Conservation (phyloP, 2,329 filamentous ascomycete species). For the Lachnellula occidentalis region DNA sequence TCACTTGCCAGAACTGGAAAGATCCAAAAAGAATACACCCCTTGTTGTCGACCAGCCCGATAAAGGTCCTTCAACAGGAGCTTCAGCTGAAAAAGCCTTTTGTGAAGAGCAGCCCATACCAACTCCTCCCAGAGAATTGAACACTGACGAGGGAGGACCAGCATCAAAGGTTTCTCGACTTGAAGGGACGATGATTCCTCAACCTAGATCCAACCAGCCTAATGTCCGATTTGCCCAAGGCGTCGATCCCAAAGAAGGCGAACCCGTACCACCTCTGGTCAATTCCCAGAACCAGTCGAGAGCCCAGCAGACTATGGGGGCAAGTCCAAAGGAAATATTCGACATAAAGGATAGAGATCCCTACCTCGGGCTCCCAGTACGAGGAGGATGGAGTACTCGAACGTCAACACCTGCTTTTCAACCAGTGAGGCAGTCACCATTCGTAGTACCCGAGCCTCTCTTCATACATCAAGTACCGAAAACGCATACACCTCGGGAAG, state of each 20-base stretch:
- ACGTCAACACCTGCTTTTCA: background rate
- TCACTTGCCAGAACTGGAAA: background rate
- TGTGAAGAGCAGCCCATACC: background rate
- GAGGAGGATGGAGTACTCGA: conserved; percentile 5
- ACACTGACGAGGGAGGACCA: background rate
- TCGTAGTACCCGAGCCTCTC: background rate
- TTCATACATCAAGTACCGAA: conserved; percentile 9
- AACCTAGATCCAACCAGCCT: background rate
- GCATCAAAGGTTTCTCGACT: background rate
- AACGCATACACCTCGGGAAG: background rate
- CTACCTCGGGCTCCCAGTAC: conserved; percentile 4
- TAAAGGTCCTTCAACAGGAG: background rate
- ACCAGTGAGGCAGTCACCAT: background rate
- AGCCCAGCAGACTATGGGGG: background rate
- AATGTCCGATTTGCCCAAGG: background rate
- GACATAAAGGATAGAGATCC: background rate
- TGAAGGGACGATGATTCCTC: background rate
- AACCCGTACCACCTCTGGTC: background rate
- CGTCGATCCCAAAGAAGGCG: background rate
- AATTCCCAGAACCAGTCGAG: background rate
- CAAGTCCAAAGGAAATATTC: background rate
- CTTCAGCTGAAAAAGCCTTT: background rate
- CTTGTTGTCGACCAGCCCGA: background rate
- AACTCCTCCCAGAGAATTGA: background rate
- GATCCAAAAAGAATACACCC: background rate